Conservation (phyloP, 495 filamentous ascomycete genomes). For the Thermothielavioides terrestris region DNA sequence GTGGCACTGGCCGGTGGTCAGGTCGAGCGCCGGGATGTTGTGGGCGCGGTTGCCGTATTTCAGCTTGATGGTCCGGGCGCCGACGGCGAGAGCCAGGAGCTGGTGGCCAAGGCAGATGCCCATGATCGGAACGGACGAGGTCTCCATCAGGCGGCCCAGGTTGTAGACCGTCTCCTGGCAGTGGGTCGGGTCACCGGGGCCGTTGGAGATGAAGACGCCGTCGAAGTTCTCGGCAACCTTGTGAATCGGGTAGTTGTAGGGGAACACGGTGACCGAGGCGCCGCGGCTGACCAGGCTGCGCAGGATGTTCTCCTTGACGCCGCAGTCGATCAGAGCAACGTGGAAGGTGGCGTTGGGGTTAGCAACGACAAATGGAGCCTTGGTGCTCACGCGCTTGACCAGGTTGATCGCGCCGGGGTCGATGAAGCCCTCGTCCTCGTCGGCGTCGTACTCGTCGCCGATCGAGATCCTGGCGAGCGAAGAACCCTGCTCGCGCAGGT, state of each 20-base stretch:
- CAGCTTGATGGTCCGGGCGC: conserved; percentile 82
- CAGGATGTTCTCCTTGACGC: conserved; percentile 99
- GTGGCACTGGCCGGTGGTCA: conserved; percentile 93
- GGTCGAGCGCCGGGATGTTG: conserved; percentile 92
- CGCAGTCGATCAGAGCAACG: conserved; percentile 92
- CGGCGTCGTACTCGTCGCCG: conserved; percentile 96
- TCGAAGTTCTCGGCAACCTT: conserved; percentile 97
- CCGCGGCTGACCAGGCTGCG: conserved; percentile 84
- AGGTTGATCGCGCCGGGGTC: conserved; percentile 95
- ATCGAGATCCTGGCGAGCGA: conserved; percentile 92
- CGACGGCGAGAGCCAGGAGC: conserved; percentile 72
- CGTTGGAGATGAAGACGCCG: conserved; percentile 96
- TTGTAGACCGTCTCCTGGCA: conserved; percentile 90
- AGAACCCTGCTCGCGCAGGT: conserved; percentile 89
- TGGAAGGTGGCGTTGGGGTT: conserved; percentile 73
- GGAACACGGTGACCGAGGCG: conserved; percentile 82
- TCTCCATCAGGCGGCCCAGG: conserved; percentile 78
- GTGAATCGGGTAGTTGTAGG: conserved; percentile 93
- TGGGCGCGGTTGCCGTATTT: conserved; percentile 97
- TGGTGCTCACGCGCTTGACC: conserved; percentile 91
- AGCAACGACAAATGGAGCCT: conserved; percentile 90
- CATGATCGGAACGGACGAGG: conserved; percentile 84
- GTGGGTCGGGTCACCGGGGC: conserved; percentile 94
- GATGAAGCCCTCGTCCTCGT: conserved; percentile 92
- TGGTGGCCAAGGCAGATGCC: conserved; percentile 96